Conservation (phyloP, 345 rosid species). For the Rhodamnia argentea region DNA sequence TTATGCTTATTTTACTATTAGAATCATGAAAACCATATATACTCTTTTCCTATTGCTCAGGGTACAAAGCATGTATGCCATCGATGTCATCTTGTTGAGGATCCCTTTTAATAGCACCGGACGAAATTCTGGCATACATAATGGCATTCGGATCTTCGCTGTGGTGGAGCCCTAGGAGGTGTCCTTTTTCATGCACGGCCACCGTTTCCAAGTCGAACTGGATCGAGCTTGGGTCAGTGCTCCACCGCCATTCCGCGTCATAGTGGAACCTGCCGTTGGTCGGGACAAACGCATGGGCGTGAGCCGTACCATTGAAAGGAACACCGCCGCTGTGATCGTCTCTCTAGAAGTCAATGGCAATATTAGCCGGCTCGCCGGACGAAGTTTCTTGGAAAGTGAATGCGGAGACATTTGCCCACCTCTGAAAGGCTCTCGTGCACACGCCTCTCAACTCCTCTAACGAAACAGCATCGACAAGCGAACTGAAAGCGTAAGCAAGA, state of each 20-base stretch:
- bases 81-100: constrained; percentile 11
- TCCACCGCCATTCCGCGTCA: not conserved
- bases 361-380: not conserved
- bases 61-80: not conserved
- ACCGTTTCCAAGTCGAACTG: not conserved
- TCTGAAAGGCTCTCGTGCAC: constrained; percentile 10
- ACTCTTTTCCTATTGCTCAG: not conserved
- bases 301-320: not conserved
- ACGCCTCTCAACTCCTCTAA: not conserved
- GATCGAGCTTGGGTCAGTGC: not conserved
- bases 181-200: not conserved
- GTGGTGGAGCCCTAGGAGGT: not conserved
- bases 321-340: not conserved
- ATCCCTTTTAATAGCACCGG: constrained; percentile 4
- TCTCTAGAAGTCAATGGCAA: not conserved
- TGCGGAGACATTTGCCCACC: constrained; percentile 10
- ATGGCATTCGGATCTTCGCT: not conserved
- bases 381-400: constrained; percentile 9
- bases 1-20: too few relatives aligned
- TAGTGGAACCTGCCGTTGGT: not conserved
- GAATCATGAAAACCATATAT: too few relatives aligned
- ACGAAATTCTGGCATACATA: not conserved
- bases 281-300: not conserved
- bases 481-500: not conserved
- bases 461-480: not conserved